Conservation (phyloP, 768 basidiomycete species). For the Galerina marginata region DNA sequence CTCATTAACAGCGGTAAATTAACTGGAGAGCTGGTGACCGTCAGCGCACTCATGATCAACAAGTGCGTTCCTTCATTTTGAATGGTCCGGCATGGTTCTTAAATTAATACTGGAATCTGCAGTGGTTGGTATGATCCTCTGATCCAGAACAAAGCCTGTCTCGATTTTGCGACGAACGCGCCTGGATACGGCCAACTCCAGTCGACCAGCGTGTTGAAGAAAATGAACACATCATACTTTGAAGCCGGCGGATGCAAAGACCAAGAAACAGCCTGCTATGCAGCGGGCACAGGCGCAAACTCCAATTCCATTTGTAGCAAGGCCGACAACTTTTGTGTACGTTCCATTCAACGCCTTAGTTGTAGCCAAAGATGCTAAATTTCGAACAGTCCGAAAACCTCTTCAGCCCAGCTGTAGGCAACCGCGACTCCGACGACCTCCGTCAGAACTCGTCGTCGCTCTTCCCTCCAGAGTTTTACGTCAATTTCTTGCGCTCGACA, state of each 20-base stretch:
- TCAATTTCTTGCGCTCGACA: slow-evolving; percentile 46
- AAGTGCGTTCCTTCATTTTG: slow-evolving; percentile 37
- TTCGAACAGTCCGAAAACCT: slow-evolving; percentile 47
- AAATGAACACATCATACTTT: slow-evolving; percentile 56
- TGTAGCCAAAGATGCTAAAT: neutral
- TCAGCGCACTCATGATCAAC: slow-evolving; percentile 70
- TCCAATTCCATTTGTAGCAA: slow-evolving; percentile 56
- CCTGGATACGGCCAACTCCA: slow-evolving; percentile 73
- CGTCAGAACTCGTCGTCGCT: slow-evolving; percentile 55
- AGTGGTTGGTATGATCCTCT: slow-evolving; percentile 74
- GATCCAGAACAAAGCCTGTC: slow-evolving; percentile 64
- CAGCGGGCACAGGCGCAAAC: slow-evolving; percentile 48
- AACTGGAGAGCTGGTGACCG: slow-evolving; percentile 53
- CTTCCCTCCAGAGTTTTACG: slow-evolving; percentile 65
- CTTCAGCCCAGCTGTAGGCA: slow-evolving; percentile 54
- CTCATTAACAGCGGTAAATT: slow-evolving; percentile 50
- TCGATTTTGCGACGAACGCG: slow-evolving; percentile 63
- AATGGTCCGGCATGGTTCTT: neutral
- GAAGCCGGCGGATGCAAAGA: slow-evolving; percentile 54
- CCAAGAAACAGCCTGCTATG: slow-evolving; percentile 61
- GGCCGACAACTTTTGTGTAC: slow-evolving; percentile 63
- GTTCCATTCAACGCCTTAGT: slow-evolving; percentile 18
- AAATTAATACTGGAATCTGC: neutral
- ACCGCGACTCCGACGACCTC: slow-evolving; percentile 61
- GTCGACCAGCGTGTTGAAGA: slow-evolving; percentile 45